Evolutionary conservation across 257 asterid species (phyloP).

Genomic region (Ligustrum vulgare): DNA sequence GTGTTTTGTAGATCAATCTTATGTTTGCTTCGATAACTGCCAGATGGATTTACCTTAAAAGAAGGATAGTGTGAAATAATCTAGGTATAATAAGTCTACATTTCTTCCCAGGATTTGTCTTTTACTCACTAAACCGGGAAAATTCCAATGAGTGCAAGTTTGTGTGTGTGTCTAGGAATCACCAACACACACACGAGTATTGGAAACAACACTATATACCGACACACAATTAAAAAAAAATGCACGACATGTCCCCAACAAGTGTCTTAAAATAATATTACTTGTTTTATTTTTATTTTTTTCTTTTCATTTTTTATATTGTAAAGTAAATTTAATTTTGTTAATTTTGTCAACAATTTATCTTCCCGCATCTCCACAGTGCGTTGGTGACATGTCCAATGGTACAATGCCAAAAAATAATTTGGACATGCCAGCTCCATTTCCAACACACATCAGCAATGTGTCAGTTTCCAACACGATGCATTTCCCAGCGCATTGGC

Average conservation of each 20-base stretch:
- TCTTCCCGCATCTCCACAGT: background rate
- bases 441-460: no score
- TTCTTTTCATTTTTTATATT: no score
- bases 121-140: background rate
- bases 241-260: background rate
- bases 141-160: background rate
- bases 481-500: no score
- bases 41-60: background rate
- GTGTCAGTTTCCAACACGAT: no score
- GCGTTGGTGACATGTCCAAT: background rate
- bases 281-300: no score
- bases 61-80: background rate
- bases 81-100: background rate
- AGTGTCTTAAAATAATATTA: no score
- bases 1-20: background rate
- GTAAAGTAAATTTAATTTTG: no score
- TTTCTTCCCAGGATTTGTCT: background rate
- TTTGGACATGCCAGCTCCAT: background rate
- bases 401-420: background rate
- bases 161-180: background rate
- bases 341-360: background rate
- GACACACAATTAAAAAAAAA: no score
- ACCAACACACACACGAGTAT: no score
- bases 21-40: background rate
- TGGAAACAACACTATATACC: no score